These are phyloP conservation scores for Vaccinium darrowii DNA, from an alignment of 148 eudicot genomes.

Conservation along the genomic window DNA sequence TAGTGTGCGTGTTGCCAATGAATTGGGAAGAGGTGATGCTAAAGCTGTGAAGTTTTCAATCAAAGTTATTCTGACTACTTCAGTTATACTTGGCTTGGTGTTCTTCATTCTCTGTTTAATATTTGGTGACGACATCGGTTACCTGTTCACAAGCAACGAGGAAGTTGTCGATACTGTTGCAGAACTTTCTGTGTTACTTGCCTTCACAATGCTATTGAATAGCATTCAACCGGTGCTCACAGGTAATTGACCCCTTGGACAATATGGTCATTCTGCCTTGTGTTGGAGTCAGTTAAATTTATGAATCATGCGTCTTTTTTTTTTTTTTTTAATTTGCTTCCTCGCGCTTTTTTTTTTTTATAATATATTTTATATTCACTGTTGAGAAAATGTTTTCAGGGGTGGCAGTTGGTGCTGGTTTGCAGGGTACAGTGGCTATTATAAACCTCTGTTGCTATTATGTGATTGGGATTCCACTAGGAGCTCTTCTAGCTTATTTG, in stretches of 20 bases:
- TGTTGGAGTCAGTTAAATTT: neutral
- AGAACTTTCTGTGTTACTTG: constrained; percentile 43
- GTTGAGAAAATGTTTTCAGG: constrained; percentile 24
- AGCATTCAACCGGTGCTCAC: constrained; percentile 48
- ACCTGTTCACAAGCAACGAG: constrained; percentile 38
- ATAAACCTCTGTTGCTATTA: constrained; percentile 47
- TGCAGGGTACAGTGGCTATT: constrained; percentile 47
- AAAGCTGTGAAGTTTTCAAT: constrained; percentile 66
- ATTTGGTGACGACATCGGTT: constrained; percentile 27
- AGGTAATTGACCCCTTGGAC: constrained; percentile 28
- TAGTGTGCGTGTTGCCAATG: constrained; percentile 76
- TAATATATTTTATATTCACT: neutral
- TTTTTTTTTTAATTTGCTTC: neutral
- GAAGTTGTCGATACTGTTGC: constrained; percentile 40
- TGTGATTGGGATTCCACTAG: constrained; percentile 52
- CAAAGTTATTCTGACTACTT: constrained; percentile 51
- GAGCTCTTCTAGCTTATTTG: constrained; percentile 49
- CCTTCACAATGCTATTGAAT: constrained; percentile 39
- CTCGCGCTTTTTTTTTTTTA: neutral
- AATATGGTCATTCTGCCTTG: neutral
- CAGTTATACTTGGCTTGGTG: constrained; percentile 44
- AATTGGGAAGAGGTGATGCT: constrained; percentile 70
- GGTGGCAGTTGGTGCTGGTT: constrained; percentile 55
- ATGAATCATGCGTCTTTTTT: neutral
- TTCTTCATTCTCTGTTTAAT: constrained; percentile 34